Base-by-base conservation (phyloP, 345 rosid species). In the Iberis pinnata region DNA sequence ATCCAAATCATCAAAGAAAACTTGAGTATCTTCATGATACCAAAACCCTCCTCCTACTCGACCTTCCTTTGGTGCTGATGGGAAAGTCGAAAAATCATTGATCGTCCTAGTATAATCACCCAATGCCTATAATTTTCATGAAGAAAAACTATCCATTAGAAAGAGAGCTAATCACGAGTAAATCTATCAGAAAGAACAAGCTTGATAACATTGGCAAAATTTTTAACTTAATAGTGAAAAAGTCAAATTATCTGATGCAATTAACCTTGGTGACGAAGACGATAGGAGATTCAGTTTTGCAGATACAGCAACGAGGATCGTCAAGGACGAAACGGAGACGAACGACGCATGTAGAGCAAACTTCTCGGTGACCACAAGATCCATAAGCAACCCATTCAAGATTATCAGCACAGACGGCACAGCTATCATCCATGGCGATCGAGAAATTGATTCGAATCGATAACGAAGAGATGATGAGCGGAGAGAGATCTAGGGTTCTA, bases 351-450 rank as follows among this genome's bases (percentile, higher is more conserved):
- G 88, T 86, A 10, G 92, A 76, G 79, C 96, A 89, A 27, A 86
- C 96, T 7, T 89, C 98, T 5, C 86, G 83, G 71, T 90, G 98
- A n/a, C 95, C 95, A 54, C 96, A 87, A 5, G 87, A 61, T 2
- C 95, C 96, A 33, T 90, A 90, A 11, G 92, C 92, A 59, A 82
- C 95, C 98, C 98, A 90, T 59, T 90, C 89, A 46, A 90, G 72
- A 18, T 76, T 61, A 17, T 90, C 98, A 9, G 96, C 98, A 61
- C 98, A 90, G 19, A 90, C 96, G 24, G 87, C 95, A 56, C 96
- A 90, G 36, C 84, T 80, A 45, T 90, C 96, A 67, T 90, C 98
- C 98, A 89, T 87, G 41, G 35, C 36, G n/a, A n/a, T 49, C 42
- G 60, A 15, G 16, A 18, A 49, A 31, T 44, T 20, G 46, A 1